Conservation (phyloP, 192 early-diverging fungal species). For the Linnemannia zychae region DNA sequence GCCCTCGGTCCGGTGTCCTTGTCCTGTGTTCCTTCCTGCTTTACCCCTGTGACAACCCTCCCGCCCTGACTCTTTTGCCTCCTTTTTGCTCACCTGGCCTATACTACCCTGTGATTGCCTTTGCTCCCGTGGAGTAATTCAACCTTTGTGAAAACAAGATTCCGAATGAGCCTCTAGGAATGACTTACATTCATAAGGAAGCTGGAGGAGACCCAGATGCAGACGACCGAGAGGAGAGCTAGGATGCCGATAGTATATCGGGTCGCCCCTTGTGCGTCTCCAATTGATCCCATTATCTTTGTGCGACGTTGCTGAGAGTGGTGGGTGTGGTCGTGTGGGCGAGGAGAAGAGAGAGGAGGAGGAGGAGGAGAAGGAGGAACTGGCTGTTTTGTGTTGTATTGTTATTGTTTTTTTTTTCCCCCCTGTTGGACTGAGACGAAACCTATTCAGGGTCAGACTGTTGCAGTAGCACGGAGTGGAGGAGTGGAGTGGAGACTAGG, state of each 20-base stretch:
- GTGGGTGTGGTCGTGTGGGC: background rate
- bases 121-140: too few species aligned
- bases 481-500: background rate
- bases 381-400: background rate
- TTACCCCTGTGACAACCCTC: too few species aligned
- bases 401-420: background rate
- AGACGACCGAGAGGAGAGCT: slow-evolving; percentile 75
- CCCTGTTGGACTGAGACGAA: background rate
- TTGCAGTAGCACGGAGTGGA: background rate
- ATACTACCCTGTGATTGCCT: too few species aligned
- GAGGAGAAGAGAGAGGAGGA: background rate
- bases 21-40: too few species aligned
- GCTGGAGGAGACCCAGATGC: slow-evolving; percentile 85
- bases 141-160: too few species aligned
- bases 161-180: background rate
- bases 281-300: background rate
- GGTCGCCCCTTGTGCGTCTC: slow-evolving; percentile 19
- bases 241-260: slow-evolving; percentile 75
- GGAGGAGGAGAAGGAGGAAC: background rate
- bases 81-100: too few species aligned
- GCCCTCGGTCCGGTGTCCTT: too few species aligned
- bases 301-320: background rate
- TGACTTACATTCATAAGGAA: slow-evolving; percentile 79
- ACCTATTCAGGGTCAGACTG: background rate
- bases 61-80: too few species aligned